Percentiles rank a stretch among this genome's conserved stretches.
phyloP scores from a whole-genome alignment of 805 yeast species.

The Yarrowia sp. region DNA sequence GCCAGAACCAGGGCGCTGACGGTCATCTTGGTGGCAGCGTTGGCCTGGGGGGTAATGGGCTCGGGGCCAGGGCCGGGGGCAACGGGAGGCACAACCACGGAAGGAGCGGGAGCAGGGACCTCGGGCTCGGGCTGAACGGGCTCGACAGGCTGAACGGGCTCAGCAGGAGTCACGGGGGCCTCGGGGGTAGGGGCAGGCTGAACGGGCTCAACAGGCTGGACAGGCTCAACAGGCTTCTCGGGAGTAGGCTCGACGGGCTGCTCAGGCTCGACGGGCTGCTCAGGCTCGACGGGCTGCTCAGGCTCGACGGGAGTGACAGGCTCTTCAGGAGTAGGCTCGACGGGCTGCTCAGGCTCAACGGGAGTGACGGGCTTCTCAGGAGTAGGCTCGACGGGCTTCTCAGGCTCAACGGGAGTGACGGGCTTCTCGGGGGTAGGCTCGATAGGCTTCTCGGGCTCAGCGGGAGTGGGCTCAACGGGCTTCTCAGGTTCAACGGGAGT shows the following conservation, averaged over 20 bases:
- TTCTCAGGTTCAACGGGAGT: not conserved
- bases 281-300: not conserved
- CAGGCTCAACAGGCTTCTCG: not conserved
- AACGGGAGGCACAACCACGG: not conserved
- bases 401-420: not conserved
- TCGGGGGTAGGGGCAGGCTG: too few species aligned
- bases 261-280: too few species aligned
- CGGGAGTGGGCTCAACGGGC: not conserved
- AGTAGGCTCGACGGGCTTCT: not conserved
- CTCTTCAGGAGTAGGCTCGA: too few species aligned
- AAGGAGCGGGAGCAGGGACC: not conserved
- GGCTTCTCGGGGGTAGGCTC: not conserved
- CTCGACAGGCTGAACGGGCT: too few species aligned
- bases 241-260: not conserved
- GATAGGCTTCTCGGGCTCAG: not conserved
- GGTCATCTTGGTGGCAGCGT: slow-evolving; percentile 9
- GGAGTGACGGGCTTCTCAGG: not conserved
- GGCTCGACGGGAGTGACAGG: too few species aligned
- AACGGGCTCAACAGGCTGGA: too few species aligned
- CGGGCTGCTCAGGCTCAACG: too few species aligned
- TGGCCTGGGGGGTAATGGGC: slow-evolving; percentile 14
- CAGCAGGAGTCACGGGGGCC: too few species aligned
- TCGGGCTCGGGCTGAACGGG: not conserved
- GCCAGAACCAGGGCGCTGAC: slow-evolving; percentile 13
- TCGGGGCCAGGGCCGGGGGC: not conserved